These are phyloP conservation scores for Coemansia sp. DNA, from an alignment of 192 early-diverging fungal genomes.

Conservation along the genomic window DNA sequence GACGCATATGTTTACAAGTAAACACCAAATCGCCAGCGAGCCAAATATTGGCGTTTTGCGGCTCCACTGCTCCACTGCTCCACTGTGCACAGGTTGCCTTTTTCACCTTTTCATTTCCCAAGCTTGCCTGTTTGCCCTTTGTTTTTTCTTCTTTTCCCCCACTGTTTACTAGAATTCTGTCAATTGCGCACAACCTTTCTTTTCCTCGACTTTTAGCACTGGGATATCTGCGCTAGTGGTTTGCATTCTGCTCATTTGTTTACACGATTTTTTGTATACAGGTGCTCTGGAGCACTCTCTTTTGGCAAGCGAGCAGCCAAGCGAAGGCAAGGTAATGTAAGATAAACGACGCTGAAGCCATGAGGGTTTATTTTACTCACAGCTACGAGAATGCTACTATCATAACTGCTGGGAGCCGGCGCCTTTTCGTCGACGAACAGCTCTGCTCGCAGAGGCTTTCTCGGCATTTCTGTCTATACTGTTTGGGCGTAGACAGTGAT, in stretches of 20 bases:
- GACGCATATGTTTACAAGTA: conserved; percentile 28
- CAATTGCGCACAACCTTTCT: background rate
- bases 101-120: background rate
- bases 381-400: background rate
- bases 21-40: background rate
- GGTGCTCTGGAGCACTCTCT: background rate
- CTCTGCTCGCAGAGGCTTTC: background rate
- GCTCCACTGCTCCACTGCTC: background rate
- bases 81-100: background rate
- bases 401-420: conserved; percentile 9
- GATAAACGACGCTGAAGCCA: too few relatives aligned
- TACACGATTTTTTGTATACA: background rate
- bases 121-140: background rate
- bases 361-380: background rate
- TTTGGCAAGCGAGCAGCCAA: background rate
- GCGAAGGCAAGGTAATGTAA: background rate
- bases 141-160: background rate
- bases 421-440: background rate
- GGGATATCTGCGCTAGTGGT: background rate
- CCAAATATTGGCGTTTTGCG: background rate
- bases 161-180: background rate
- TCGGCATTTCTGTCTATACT: background rate
- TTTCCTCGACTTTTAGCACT: background rate
- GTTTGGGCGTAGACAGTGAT: background rate
- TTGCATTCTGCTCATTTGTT: background rate